Evolutionary conservation across 805 yeast species (phyloP).

Genomic region (Candida sithepensis): DNA sequence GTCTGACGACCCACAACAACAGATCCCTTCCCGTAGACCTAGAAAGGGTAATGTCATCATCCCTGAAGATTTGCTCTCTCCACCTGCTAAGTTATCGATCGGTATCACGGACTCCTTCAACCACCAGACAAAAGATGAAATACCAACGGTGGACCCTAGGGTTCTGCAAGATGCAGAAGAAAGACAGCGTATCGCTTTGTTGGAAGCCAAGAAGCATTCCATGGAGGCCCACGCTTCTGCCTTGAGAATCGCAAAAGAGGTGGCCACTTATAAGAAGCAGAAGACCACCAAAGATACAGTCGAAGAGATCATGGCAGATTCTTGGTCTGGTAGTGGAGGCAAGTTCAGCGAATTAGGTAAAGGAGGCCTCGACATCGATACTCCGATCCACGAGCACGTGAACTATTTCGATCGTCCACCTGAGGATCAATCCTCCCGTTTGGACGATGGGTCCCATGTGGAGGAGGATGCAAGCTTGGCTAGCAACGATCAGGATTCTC

Average conservation of each 20-base stretch:
- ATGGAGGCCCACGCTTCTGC: slow-evolving; percentile 75
- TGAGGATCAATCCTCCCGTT: no score
- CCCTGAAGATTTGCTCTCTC: slow-evolving; percentile 65
- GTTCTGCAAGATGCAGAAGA: slow-evolving; percentile 58
- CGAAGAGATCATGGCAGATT: slow-evolving; percentile 22
- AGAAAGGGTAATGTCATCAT: slow-evolving; percentile 50
- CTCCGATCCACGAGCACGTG: slow-evolving; percentile 53
- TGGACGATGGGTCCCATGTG: slow-evolving; percentile 5
- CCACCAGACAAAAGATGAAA: slow-evolving; percentile 26
- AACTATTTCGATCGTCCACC: slow-evolving; percentile 27
- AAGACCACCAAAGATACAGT: slow-evolving; percentile 21
- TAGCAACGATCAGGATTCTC: slow-evolving; percentile 1
- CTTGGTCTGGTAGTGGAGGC: slow-evolving; percentile 14
- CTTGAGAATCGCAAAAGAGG: slow-evolving; percentile 65
- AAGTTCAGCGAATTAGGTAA: slow-evolving; percentile 8
- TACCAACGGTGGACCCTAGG: slow-evolving; percentile 36
- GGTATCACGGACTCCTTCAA: slow-evolving; percentile 58
- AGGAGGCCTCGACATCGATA: slow-evolving; percentile 54
- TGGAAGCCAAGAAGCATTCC: slow-evolving; percentile 69
- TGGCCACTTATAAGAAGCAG: slow-evolving; percentile 39
- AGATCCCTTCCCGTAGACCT: slow-evolving; percentile 56
- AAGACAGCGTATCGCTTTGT: slow-evolving; percentile 47
- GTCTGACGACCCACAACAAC: slow-evolving; percentile 55
- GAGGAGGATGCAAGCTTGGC: slow-evolving; percentile 5
- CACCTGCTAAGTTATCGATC: slow-evolving; percentile 59